Percentiles rank a stretch among this genome's conserved stretches.
Evolutionary conservation across 306 rosid genomes (phyloP).

Genomic region (Vigna mungo): DNA sequence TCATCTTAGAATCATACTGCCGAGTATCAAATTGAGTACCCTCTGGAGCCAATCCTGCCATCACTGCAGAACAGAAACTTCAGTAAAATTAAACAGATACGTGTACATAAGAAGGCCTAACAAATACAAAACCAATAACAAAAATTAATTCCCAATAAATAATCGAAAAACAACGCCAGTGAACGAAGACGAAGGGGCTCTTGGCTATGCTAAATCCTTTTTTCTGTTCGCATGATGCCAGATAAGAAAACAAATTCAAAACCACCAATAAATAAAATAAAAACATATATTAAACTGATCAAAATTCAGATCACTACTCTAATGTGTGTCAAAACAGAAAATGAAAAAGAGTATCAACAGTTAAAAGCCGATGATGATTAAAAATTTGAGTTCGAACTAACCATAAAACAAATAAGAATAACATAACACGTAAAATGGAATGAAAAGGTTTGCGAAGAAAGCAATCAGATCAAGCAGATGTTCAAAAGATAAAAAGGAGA

Average conservation of each 20-base stretch:
- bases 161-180: background rate
- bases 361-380: background rate
- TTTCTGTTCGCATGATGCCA: background rate
- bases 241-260: background rate
- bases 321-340: background rate
- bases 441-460: background rate
- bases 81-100: background rate
- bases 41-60: constrained; percentile 91
- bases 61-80: constrained; percentile 51
- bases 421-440: background rate
- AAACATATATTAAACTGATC: background rate
- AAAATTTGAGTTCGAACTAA: constrained; percentile 2
- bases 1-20: constrained; percentile 91
- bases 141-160: background rate
- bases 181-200: background rate
- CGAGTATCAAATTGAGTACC: constrained; percentile 86
- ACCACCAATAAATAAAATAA: background rate
- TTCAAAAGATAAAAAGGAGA: background rate
- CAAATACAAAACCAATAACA: background rate
- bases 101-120: background rate
- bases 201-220: too few relatives aligned
- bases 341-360: background rate
- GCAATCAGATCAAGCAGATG: constrained; percentile 31
- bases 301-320: background rate
- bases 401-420: background rate